A percentile compares a stretch with the other conserved stretches of the same genome.
These are phyloP conservation scores for Penicilliopsis zonata DNA, from an alignment of 495 filamentous ascomycete genomes.

Conservation along the genomic window DNA sequence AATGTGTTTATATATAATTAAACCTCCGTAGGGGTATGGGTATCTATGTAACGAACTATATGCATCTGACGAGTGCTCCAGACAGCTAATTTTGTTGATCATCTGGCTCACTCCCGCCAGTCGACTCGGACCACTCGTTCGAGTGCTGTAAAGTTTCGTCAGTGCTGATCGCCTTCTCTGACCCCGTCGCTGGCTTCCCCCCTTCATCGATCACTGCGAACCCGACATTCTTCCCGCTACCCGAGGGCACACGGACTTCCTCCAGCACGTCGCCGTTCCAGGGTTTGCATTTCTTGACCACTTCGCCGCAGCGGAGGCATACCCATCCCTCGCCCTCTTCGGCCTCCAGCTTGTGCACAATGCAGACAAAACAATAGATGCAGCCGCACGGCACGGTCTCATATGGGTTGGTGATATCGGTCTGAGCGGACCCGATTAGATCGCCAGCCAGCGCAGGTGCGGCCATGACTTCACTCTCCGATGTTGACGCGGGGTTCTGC, in stretches of 20 bases:
- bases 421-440: conserved; percentile 76
- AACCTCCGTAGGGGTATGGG: too few species aligned
- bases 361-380: conserved; percentile 93
- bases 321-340: conserved; percentile 95
- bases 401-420: conserved; percentile 94
- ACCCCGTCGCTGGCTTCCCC: neutral
- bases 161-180: conserved; percentile 8
- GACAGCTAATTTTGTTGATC: neutral
- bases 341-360: conserved; percentile 77
- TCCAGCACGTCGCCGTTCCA: conserved; percentile 84
- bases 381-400: conserved; percentile 85
- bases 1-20: too few species aligned
- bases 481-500: conserved; percentile 57
- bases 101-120: conserved; percentile 4
- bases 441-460: conserved; percentile 53
- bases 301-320: conserved; percentile 82
- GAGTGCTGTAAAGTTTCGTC: conserved; percentile 26
- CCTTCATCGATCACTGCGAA: conserved; percentile 38
- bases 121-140: conserved; percentile 21
- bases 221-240: conserved; percentile 52
- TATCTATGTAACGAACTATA: too few species aligned
- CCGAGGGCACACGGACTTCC: conserved; percentile 35
- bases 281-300: conserved; percentile 79
- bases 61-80: too few species aligned
- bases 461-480: conserved; percentile 56